A percentile compares a stretch with the other conserved stretches of the same genome.
phyloP scores from a whole-genome alignment of 1,284 basidiomycete genomes.

The Salmacisia buchloeana region DNA sequence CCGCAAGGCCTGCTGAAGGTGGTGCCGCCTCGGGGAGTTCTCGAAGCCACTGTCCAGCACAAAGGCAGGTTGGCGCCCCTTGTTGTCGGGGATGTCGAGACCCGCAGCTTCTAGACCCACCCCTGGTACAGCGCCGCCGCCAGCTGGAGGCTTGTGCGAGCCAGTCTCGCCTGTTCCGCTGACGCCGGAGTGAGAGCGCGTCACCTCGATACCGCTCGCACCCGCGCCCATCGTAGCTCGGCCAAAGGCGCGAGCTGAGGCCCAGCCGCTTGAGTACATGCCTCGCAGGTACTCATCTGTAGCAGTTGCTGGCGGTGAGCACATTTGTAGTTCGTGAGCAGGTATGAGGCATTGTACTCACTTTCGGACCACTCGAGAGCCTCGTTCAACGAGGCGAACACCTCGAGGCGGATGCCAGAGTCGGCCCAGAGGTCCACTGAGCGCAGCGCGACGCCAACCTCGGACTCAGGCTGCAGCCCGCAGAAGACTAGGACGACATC shows the following conservation, averaged over 20 bases:
- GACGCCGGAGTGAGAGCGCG: not conserved
- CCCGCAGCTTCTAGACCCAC: conserved; percentile 20
- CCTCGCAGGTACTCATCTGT: conserved; percentile 50
- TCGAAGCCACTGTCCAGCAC: conserved; percentile 60
- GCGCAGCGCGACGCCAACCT: conserved; percentile 39
- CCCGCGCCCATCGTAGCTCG: not conserved
- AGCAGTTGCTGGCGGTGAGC: not conserved
- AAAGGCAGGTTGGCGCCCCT: conserved; percentile 35
- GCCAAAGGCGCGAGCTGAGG: conserved; percentile 19
- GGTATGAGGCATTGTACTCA: too few species aligned
- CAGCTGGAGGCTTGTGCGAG: not conserved
- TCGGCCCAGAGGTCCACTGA: conserved; percentile 66
- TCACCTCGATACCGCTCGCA: not conserved
- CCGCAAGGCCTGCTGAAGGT: conserved; percentile 69
- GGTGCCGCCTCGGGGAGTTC: conserved; percentile 68
- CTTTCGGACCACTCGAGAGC: conserved; percentile 74
- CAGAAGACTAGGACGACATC: conserved; percentile 81
- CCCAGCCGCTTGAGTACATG: conserved; percentile 37
- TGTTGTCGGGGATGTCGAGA: conserved; percentile 44
- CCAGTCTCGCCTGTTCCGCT: conserved; percentile 24
- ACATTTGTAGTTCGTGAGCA: too few species aligned
- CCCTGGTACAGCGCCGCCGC: conserved; percentile 52
- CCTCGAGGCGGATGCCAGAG: conserved; percentile 55
- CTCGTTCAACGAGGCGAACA: conserved; percentile 78
- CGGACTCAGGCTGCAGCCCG: conserved; percentile 58